A percentile compares a stretch with the other conserved stretches of the same genome.
Evolutionary conservation across 2,329 filamentous ascomycete species (phyloP).

Genomic region (Aureobasidium sp.): DNA sequence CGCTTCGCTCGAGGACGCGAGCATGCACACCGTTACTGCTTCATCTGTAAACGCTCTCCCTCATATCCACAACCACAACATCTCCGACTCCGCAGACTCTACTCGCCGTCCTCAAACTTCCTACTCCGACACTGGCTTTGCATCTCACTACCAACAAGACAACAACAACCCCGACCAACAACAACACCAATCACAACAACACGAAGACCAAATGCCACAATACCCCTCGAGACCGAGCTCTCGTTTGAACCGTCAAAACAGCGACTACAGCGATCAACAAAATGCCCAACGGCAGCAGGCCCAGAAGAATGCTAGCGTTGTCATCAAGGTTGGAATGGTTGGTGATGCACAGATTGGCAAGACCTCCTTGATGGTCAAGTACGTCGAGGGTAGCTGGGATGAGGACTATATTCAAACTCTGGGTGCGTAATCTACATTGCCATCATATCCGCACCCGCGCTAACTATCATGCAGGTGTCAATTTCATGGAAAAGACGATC

Average conservation of each 20-base stretch:
- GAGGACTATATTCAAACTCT: conserved; percentile 99
- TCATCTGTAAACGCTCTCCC: conserved; percentile 38
- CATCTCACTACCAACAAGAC: conserved; percentile 48
- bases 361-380: conserved; percentile 99
- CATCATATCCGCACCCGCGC: neutral
- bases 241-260: conserved; percentile 24
- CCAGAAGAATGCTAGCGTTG: conserved; percentile 71
- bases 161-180: conserved; percentile 42
- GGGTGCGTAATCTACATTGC: conserved; percentile 53
- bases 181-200: conserved; percentile 39
- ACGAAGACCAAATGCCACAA: conserved; percentile 31
- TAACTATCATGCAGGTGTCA: conserved; percentile 71
- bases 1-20: conserved; percentile 50
- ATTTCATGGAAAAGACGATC: conserved; percentile 99
- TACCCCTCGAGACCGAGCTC: conserved; percentile 45
- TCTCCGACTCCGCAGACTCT: conserved; percentile 49
- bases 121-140: conserved; percentile 57
- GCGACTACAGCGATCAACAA: conserved; percentile 41
- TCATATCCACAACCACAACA: conserved; percentile 43
- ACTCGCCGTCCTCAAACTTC: conserved; percentile 56
- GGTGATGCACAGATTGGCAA: conserved; percentile 99
- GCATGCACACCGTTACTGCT: conserved; percentile 53
- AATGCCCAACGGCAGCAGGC: conserved; percentile 42
- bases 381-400: conserved; percentile 99
- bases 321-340: conserved; percentile 99